Evolutionary conservation across 2,329 filamentous ascomycete species (phyloP), one percentile per base, ranked within the genome.

Genomic region (Metarhizium humberi): DNA sequence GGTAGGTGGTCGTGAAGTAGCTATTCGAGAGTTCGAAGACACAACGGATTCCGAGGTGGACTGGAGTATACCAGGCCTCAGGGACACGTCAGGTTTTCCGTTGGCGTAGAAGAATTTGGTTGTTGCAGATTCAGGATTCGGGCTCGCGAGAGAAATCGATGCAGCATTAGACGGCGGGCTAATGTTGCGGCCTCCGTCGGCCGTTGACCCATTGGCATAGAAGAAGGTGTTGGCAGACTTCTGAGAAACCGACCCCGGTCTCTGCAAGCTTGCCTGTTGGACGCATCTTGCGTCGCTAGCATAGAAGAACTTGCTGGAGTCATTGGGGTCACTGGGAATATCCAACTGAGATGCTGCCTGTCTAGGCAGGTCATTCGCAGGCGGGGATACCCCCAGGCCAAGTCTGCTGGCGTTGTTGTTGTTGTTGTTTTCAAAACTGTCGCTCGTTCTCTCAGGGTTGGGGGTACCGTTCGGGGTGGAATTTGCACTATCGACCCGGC

Each of bases 71-170:
- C 66, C 63, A 0, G 71, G 62, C 53, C 73, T 75, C 16, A 60
- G 36, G 8, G 66, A 60, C 7, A 77, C 57, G 55, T 84, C 78
- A 2, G 80, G 79, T 14, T 73, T 73, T 34, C 85, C 84, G 68
- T 89, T 87, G 57, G 86, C 88, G 67, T 90, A 87, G 68, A 91
- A 84, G 73, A 92, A 90, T 66, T 88, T 89, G 69, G 76, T 76
- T 6, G 75, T 63, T n/a, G 67, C 59, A 38, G 70, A 68, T 57
- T 78, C 75, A 49, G 71, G 67, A 3, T 66, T 66, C 16, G 69
- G 64, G 34, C 63, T 61, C 16, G 70, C 63, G 30, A 70, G 60
- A 4, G 75, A 70, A 1, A 70, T 67, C 53, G 71, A 66, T 13
- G 67, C 59, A 7, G 61, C 62, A 34, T 62, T 62, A 10, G 57